These are phyloP conservation scores for Yueomyces sp. DNA, from an alignment of 805 yeast genomes.

Conservation along the genomic window DNA sequence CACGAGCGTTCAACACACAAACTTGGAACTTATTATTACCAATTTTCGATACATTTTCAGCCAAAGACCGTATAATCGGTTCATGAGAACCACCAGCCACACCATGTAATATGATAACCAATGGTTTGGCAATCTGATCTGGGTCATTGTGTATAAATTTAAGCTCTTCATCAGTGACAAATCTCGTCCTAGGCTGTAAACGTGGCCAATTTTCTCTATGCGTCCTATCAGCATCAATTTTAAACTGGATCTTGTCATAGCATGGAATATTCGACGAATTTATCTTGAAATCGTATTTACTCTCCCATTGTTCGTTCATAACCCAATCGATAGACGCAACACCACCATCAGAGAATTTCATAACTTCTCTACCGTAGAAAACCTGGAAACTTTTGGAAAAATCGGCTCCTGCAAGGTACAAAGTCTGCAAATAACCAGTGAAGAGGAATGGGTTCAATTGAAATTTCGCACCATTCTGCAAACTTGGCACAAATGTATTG, in stretches of 20 bases:
- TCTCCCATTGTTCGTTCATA: constrained; percentile 15
- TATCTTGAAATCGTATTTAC: constrained; percentile 5
- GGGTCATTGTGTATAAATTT: constrained; percentile 14
- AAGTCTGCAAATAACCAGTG: constrained; percentile 67
- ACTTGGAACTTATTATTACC: constrained; percentile 36
- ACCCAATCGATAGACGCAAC: constrained; percentile 65
- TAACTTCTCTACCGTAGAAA: constrained; percentile 60
- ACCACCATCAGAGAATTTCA: constrained; percentile 51
- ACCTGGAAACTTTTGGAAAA: constrained; percentile 37
- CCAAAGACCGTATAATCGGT: constrained; percentile 46
- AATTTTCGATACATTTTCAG: constrained; percentile 28
- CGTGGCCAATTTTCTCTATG: constrained; percentile 40
- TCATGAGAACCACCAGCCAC: constrained; percentile 71
- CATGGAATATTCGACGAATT: constrained; percentile 2
- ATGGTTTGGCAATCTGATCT: constrained; percentile 28
- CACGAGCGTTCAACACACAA: constrained; percentile 53
- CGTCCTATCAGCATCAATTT: constrained; percentile 24
- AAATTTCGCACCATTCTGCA: constrained; percentile 34
- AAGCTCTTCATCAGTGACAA: constrained; percentile 34
- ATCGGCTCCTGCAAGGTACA: constrained; percentile 45
- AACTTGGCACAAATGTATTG: constrained; percentile 28
- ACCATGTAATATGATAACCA: constrained; percentile 53
- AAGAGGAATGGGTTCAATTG: constrained; percentile 48
- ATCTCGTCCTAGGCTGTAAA: constrained; percentile 57
- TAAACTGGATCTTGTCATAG: constrained; percentile 17